Base-by-base conservation (phyloP, 164 flowering plant genomes). In the Macadamia integrifolia region DNA sequence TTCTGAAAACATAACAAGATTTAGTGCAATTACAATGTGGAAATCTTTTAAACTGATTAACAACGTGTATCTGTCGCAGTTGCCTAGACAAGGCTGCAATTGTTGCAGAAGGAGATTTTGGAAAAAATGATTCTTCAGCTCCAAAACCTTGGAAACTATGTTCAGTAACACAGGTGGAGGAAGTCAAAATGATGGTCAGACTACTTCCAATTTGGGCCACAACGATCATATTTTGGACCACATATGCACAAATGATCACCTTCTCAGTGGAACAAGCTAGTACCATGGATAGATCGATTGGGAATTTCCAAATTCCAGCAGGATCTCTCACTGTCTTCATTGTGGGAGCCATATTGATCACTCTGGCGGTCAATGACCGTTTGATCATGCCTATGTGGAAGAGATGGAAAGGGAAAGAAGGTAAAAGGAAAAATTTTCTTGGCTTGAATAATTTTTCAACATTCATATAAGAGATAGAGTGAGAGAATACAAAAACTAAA, bases 211-310 rank as follows among this genome's bases (percentile, higher is more conserved):
- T 78, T 14, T 77, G 79, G 80, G 83, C 81, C 9, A 72, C 77
- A 14, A 80, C 83, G 1, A 80, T 81, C 9, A 65, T 84, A 1
- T 81, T 78, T 14, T 84, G 81, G 81, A 76, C 80, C 1, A 30
- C 70, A 2, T 64, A 80, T 61, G 82, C 83, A 1, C 83, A 84
- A 32, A 75, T 81, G 83, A 62, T 71, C 66, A 80, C 83, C 46
- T 80, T 81, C 73, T 78, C 81, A 1, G 82, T 83, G 0, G 60
- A 67, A 46, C 87, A 83, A 76, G 85, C 83, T 0, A 9, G 76
- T 29, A 76, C 81, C 31, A 80, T 84, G 85, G 71, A 78, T 0
- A 60, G 83, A 53, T 53, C 60, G 0, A 71, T 82, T 2, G 77
- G 80, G 6, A 31, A 49, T 5, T 82, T 82, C 64, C 67, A 69